Conservation (phyloP, 1,139 yeast genomes). For the Saccharomyces hybrid region DNA sequence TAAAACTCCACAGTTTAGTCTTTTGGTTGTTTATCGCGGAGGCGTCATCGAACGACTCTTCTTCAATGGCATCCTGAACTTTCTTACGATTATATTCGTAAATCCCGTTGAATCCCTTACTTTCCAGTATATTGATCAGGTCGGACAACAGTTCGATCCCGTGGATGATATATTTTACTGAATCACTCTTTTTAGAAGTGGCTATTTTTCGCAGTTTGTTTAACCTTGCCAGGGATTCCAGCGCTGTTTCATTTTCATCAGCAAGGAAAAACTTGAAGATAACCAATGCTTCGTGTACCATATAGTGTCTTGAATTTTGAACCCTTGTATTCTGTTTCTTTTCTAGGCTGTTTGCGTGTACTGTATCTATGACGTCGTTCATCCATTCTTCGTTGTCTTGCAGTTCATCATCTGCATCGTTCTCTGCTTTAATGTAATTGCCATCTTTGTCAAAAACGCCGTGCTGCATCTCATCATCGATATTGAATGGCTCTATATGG, state of each 20-base stretch:
- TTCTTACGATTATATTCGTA: conserved; percentile 13
- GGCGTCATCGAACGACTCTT: conserved; percentile 16
- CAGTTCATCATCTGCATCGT: conserved; percentile 9
- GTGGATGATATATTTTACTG: conserved; percentile 9
- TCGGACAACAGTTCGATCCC: conserved; percentile 20
- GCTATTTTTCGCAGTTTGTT: conserved; percentile 17
- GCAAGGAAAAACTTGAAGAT: conserved; percentile 16
- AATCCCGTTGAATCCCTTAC: conserved; percentile 21
- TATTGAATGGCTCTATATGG: conserved; percentile 18
- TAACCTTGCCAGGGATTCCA: conserved; percentile 12
- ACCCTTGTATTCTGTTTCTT: neutral
- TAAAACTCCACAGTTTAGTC: conserved; percentile 24
- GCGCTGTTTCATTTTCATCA: conserved; percentile 4
- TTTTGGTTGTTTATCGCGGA: conserved; percentile 12
- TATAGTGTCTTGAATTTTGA: conserved; percentile 8
- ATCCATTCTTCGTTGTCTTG: conserved; percentile 22
- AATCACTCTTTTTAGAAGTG: neutral
- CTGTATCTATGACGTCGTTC: conserved; percentile 8
- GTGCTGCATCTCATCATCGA: conserved; percentile 17
- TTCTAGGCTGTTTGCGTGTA: neutral
- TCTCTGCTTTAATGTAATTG: conserved; percentile 13
- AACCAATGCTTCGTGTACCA: conserved; percentile 21
- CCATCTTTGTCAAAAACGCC: conserved; percentile 25
- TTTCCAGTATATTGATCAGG: conserved; percentile 18
- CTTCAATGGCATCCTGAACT: conserved; percentile 13